These are phyloP conservation scores for Penicillium sp. DNA, from an alignment of 2,329 filamentous ascomycete species.

Conservation along the genomic window DNA sequence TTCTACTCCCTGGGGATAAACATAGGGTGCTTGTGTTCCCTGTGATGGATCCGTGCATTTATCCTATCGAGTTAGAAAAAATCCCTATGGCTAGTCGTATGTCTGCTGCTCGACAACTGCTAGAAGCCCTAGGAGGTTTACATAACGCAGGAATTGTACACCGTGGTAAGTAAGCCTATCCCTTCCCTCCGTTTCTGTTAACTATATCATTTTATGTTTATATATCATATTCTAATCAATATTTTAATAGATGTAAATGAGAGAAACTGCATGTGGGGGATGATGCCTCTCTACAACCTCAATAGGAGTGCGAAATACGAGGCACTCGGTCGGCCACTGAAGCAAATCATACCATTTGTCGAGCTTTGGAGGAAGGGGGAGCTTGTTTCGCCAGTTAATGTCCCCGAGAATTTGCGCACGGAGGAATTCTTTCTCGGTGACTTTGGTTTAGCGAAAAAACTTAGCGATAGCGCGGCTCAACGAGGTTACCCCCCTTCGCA, in stretches of 20 bases:
- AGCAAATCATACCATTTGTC: neutral
- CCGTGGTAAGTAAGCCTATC: neutral
- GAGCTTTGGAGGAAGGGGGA: neutral
- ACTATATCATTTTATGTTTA: too few species aligned
- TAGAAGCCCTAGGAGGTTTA: neutral
- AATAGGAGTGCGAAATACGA: neutral
- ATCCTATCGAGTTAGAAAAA: constrained; percentile 2
- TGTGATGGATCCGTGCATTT: constrained; percentile 18
- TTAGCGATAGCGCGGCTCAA: neutral
- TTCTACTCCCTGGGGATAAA: constrained; percentile 14
- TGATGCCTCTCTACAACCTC: neutral
- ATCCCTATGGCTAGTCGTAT: constrained; percentile 24
- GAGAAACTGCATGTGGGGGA: neutral
- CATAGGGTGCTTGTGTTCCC: constrained; percentile 25
- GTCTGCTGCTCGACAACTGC: constrained; percentile 29
- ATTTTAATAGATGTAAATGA: neutral
- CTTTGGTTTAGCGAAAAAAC: neutral
- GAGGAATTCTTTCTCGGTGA: neutral
- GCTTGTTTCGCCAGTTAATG: neutral
- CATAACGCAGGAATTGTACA: neutral
- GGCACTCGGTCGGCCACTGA: neutral
- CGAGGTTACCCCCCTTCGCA: constrained; percentile 11
- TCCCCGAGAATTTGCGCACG: neutral
- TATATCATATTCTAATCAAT: neutral
- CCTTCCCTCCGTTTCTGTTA: neutral